Base-by-base conservation (phyloP, 2,329 filamentous ascomycete genomes). In the Aspergillus persii region DNA sequence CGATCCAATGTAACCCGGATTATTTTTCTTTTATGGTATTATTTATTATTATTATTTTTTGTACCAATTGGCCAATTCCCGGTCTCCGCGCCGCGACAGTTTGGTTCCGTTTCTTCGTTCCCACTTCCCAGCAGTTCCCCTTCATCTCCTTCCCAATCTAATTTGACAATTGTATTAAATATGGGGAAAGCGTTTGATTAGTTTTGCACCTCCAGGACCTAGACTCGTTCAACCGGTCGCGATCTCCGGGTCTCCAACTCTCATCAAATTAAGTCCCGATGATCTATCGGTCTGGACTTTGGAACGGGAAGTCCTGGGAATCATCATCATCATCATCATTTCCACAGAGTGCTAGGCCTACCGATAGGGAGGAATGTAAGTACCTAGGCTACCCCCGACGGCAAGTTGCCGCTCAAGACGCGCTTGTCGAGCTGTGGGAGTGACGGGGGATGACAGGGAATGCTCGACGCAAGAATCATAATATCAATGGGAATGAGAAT, bases 251-350 rank as follows among this genome's bases (percentile, higher is more conserved):
- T 57, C 54, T 55, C 44, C 52, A 48, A 44, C 51, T 53, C 57
- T 62, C 52, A 54, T 55, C 50, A 57, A 63, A 60, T 62, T 65
- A 58, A 55, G 47, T 23, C 36, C 48, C 54, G 63, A 60, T 62
- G 61, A 65, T 65, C 63, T 53, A 50, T 62, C 56, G 59, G 61
- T 58, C 59, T 63, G 54, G 61, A 63, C 56, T 58, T 41, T 15
- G 39, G 53, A 55, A 30, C 51, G 29, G 23, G 27, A 47, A 41
- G 15, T 41, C n/a, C 12, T 15, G 15, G 36, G 36, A 23, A 23
- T 23, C 1, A 23, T 23, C 18, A 23, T 23, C 18, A 23, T 23
- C 1, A 23, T 23, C 18, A 23, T 23, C 18, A 23, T 23, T 23
- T 23, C 18, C 18, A 23, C 18, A 23, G 18, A 23, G 18, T 23